Evolutionary conservation across 2,329 filamentous ascomycete species (phyloP).

Genomic region (Hypoxylon sp.): DNA sequence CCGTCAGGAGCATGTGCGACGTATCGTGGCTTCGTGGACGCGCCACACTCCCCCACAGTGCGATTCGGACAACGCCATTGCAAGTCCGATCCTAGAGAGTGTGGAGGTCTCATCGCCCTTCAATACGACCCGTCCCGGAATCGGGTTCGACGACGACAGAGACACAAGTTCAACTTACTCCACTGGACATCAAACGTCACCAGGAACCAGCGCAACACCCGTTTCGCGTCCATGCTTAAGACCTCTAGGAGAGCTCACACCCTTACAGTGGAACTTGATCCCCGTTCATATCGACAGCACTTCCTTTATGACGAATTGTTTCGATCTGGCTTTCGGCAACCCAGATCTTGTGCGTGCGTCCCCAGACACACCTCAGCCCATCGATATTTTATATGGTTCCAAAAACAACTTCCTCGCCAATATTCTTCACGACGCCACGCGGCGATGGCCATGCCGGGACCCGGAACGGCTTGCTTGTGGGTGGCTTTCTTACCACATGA

Average conservation of each 20-base stretch:
- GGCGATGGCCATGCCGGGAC: conserved; percentile 15
- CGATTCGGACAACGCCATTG: neutral
- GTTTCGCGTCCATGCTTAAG: neutral
- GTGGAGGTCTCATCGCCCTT: neutral
- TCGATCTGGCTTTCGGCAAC: neutral
- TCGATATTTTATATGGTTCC: conserved; percentile 14
- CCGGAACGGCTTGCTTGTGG: conserved; percentile 9
- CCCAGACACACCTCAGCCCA: neutral
- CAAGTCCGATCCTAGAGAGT: neutral
- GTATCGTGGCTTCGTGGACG: conserved; percentile 17
- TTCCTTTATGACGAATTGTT: neutral
- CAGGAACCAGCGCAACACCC: neutral
- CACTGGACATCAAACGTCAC: neutral
- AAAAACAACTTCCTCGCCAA: conserved; percentile 20
- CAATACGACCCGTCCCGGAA: neutral
- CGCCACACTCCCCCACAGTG: neutral
- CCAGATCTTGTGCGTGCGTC: conserved; percentile 7
- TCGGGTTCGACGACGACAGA: neutral
- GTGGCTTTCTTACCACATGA: conserved; percentile 8
- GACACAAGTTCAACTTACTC: neutral
- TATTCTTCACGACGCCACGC: conserved; percentile 3
- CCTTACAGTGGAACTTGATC: conserved; percentile 6
- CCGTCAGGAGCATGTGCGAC: conserved; percentile 17
- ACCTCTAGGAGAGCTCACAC: neutral
- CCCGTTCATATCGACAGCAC: neutral